Evolutionary conservation across 2,329 filamentous ascomycete species (phyloP).

Genomic region (Pseudogymnoascus sp.): DNA sequence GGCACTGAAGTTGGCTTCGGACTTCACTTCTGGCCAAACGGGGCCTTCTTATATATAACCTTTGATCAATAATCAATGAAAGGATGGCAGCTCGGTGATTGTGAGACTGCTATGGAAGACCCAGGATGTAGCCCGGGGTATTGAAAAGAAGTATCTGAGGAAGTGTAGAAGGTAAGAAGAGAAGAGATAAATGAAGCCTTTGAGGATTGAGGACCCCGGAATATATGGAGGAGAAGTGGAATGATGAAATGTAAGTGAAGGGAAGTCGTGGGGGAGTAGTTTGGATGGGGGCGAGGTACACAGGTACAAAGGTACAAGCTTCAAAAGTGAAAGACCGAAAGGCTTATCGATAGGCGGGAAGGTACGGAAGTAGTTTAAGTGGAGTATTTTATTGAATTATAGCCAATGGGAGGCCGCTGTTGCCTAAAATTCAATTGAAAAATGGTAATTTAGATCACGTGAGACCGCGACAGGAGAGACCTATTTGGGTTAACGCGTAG

Average conservation of each 20-base stretch:
- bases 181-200: neutral
- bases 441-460: neutral
- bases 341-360: constrained; percentile 2
- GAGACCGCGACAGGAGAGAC: neutral
- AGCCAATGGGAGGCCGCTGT: neutral
- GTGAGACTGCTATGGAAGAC: neutral
- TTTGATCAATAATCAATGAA: neutral
- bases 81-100: neutral
- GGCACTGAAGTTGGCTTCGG: neutral
- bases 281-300: neutral
- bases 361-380: neutral
- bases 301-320: constrained; percentile 6
- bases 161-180: neutral
- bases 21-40: neutral
- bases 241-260: constrained; percentile 1
- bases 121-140: neutral
- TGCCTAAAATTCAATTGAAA: constrained; percentile 1
- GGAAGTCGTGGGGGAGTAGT: neutral
- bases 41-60: neutral
- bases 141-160: neutral
- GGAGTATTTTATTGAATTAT: neutral
- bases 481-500: constrained; percentile 8
- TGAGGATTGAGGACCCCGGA: neutral
- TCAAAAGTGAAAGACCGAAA: constrained; percentile 1
- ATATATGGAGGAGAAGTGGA: neutral